Percentiles rank a stretch among this genome's conserved stretches.
Evolutionary conservation across 129 eudicot genomes (phyloP).

Genomic region (Flaveria linearis): DNA sequence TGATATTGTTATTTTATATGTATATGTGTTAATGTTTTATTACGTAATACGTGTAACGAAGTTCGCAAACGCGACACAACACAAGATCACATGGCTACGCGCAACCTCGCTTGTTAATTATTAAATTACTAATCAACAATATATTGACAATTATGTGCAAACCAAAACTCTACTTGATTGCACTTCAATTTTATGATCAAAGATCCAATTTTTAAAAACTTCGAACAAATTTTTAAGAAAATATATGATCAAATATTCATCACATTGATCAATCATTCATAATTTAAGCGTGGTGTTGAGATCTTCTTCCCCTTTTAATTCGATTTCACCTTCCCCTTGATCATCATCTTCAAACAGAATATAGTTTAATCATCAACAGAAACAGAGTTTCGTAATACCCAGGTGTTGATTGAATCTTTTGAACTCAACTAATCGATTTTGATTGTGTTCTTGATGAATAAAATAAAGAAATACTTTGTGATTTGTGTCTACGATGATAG

Average conservation of each 20-base stretch:
- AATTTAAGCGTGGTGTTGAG: slow-evolving; percentile 30
- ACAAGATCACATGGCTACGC: too few relatives aligned
- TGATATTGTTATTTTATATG: too few relatives aligned
- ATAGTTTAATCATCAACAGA: too few relatives aligned
- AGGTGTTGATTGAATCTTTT: background rate
- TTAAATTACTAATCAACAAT: slow-evolving; percentile 12
- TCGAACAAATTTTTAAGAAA: background rate
- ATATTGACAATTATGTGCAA: slow-evolving; percentile 40
- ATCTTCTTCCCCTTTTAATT: background rate
- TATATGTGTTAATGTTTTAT: too few relatives aligned
- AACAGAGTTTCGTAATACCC: background rate
- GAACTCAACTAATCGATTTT: background rate
- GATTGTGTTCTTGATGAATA: background rate
- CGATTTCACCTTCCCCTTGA: slow-evolving; percentile 7
- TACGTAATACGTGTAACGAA: too few relatives aligned
- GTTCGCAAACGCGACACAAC: too few relatives aligned
- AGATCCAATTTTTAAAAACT: background rate
- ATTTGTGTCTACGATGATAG: too few relatives aligned
- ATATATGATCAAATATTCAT: slow-evolving; percentile 12
- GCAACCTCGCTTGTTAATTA: too few relatives aligned
- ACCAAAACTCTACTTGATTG: slow-evolving; percentile 31
- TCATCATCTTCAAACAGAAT: slow-evolving; percentile 12
- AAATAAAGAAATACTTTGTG: too few relatives aligned
- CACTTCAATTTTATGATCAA: slow-evolving; percentile 33
- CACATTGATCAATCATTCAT: slow-evolving; percentile 16